These are phyloP conservation scores for Calophaca sinica DNA, from an alignment of 306 rosid species.

Conservation along the genomic window DNA sequence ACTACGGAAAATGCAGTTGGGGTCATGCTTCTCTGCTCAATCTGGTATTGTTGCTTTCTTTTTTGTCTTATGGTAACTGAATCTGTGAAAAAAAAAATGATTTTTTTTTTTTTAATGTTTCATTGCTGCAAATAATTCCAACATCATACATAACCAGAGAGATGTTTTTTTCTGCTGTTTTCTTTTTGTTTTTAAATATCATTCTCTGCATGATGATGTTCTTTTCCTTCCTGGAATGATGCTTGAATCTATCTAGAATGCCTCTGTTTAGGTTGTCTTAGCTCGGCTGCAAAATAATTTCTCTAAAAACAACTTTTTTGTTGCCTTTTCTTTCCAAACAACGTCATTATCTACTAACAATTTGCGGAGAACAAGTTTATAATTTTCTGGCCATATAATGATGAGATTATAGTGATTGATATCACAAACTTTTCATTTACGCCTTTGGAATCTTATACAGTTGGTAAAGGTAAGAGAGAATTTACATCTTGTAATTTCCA, in stretches of 20 bases:
- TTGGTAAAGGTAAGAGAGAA: slow-evolving; percentile 24
- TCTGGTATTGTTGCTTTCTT: slow-evolving; percentile 64
- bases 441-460: slow-evolving; percentile 29
- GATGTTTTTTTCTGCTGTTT: neutral
- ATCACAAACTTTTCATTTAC: neutral
- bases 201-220: slow-evolving; percentile 10
- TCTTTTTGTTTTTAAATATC: neutral
- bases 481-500: slow-evolving; percentile 31
- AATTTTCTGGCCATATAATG: slow-evolving; percentile 13
- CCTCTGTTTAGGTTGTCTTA: slow-evolving; percentile 3
- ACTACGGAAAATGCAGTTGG: slow-evolving; percentile 91
- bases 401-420: slow-evolving; percentile 4
- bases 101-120: neutral
- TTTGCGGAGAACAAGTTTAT: neutral
- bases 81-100: slow-evolving; percentile 6
- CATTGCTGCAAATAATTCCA: neutral
- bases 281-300: slow-evolving; percentile 40
- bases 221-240: slow-evolving; percentile 6
- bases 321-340: neutral
- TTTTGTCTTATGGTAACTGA: slow-evolving; percentile 20
- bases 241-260: slow-evolving; percentile 34
- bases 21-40: slow-evolving; percentile 84
- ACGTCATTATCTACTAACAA: slow-evolving; percentile 16
- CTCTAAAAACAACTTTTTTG: neutral
- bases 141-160: neutral